phyloP scores from a whole-genome alignment of 306 rosid species.

The Delonix regia region DNA sequence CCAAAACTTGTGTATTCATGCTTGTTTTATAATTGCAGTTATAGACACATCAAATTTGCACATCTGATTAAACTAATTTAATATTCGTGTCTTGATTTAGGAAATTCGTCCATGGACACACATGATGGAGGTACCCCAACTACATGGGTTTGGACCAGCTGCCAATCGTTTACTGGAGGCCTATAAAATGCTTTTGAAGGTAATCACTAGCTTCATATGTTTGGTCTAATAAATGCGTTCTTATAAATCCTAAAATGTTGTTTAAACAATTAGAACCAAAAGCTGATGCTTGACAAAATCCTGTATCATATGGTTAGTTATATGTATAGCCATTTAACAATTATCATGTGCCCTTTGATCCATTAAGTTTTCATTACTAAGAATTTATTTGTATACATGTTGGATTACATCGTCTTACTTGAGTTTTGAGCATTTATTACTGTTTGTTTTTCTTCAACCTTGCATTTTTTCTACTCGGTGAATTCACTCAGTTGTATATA shows the following conservation, averaged over 20 bases:
- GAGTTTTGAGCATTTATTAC: neutral
- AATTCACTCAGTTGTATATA: neutral
- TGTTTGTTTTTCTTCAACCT: neutral
- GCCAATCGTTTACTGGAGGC: slow-evolving; percentile 96
- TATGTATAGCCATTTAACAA: neutral
- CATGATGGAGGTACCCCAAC: slow-evolving; percentile 99
- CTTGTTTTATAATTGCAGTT: neutral
- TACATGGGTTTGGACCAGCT: slow-evolving; percentile 98
- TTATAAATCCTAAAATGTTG: neutral
- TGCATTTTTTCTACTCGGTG: neutral
- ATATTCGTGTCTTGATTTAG: slow-evolving; percentile 42
- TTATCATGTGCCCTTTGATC: neutral
- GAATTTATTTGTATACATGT: slow-evolving; percentile 6
- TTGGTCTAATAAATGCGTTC: neutral
- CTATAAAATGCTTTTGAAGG: slow-evolving; percentile 96
- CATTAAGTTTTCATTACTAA: neutral
- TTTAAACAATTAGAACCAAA: slow-evolving; percentile 8
- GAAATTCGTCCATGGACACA: slow-evolving; percentile 99
- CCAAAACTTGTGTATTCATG: neutral
- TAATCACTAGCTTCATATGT: slow-evolving; percentile 30
- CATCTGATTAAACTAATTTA: slow-evolving; percentile 2
- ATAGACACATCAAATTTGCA: neutral
- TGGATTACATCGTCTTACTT: neutral
- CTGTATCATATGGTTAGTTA: slow-evolving; percentile 10
- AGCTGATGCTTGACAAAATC: slow-evolving; percentile 12